Conservation (phyloP, 2,329 filamentous ascomycete species). For the Coniosporium tulheliwenetii region DNA sequence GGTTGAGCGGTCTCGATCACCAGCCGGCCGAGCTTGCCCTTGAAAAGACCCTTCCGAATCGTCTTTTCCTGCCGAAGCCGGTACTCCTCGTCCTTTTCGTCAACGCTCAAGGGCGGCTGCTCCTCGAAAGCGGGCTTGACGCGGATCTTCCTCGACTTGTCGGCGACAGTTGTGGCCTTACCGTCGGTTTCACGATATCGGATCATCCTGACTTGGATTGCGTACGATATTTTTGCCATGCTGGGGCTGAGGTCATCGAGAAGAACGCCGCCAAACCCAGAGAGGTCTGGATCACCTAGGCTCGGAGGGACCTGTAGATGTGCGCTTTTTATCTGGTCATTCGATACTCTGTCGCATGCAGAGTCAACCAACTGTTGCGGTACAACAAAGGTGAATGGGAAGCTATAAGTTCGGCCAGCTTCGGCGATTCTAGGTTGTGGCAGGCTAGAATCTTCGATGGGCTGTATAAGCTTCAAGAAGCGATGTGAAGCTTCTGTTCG, state of each 20-base stretch:
- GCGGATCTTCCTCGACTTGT: constrained; percentile 39
- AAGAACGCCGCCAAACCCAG: constrained; percentile 30
- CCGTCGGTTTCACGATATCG: constrained; percentile 22
- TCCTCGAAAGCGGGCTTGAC: constrained; percentile 44
- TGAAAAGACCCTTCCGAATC: constrained; percentile 43
- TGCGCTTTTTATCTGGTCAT: constrained; percentile 34
- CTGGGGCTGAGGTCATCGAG: constrained; percentile 47
- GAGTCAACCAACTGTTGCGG: constrained; percentile 44
- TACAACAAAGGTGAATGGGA: constrained; percentile 49
- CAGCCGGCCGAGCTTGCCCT: constrained; percentile 41
- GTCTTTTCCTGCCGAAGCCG: constrained; percentile 40
- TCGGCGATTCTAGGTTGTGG: constrained; percentile 39
- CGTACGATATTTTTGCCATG: constrained; percentile 45
- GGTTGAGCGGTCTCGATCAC: constrained; percentile 43
- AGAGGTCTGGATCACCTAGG: constrained; percentile 41
- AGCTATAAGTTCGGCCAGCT: constrained; percentile 38
- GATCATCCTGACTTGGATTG: constrained; percentile 32
- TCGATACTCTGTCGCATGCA: constrained; percentile 39
- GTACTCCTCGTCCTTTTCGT: constrained; percentile 25
- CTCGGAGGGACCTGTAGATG: constrained; percentile 47
- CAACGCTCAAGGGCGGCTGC: constrained; percentile 38
- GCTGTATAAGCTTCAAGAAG: constrained; percentile 47
- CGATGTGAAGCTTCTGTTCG: constrained; percentile 41
- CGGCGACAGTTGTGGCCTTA: constrained; percentile 27
- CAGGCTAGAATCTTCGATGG: constrained; percentile 35